Evolutionary conservation across 805 yeast genomes (phyloP).

Genomic region (Pichia manshurica): DNA sequence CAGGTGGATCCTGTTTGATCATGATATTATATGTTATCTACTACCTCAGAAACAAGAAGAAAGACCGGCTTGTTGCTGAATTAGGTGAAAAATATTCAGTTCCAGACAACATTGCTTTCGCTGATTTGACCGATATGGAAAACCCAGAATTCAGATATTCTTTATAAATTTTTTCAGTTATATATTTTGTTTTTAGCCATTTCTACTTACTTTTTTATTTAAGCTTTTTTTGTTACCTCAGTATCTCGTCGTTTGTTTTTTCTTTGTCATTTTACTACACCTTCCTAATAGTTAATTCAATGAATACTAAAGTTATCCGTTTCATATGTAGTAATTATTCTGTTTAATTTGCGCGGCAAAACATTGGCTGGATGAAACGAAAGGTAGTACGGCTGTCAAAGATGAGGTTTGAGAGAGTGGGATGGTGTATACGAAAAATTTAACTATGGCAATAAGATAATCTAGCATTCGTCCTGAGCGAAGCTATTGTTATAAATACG

Average conservation of each 20-base stretch:
- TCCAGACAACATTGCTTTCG: conserved; percentile 25
- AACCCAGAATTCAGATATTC: conserved; percentile 1
- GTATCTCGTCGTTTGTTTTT: not conserved
- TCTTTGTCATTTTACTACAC: too few species aligned
- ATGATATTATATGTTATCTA: conserved; percentile 33
- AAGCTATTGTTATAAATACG: too few species aligned
- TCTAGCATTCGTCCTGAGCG: too few species aligned
- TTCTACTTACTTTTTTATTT: not conserved
- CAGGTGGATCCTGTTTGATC: conserved; percentile 31
- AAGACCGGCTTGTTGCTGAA: conserved; percentile 24
- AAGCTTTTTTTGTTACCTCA: not conserved
- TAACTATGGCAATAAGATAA: too few species aligned
- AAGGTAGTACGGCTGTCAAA: too few species aligned
- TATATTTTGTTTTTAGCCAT: not conserved
- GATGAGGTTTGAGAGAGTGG: too few species aligned
- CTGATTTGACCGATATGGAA: conserved; percentile 18
- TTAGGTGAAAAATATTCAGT: conserved; percentile 9
- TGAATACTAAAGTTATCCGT: too few species aligned
- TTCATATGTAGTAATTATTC: too few species aligned
- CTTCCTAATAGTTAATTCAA: too few species aligned
- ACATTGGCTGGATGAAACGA: too few species aligned
- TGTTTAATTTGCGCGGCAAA: too few species aligned
- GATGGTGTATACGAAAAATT: too few species aligned
- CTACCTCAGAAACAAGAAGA: conserved; percentile 19
- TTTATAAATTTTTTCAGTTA: not conserved